phyloP scores from a whole-genome alignment of 2,329 filamentous ascomycete genomes.

The Aureobasidium sp. region DNA sequence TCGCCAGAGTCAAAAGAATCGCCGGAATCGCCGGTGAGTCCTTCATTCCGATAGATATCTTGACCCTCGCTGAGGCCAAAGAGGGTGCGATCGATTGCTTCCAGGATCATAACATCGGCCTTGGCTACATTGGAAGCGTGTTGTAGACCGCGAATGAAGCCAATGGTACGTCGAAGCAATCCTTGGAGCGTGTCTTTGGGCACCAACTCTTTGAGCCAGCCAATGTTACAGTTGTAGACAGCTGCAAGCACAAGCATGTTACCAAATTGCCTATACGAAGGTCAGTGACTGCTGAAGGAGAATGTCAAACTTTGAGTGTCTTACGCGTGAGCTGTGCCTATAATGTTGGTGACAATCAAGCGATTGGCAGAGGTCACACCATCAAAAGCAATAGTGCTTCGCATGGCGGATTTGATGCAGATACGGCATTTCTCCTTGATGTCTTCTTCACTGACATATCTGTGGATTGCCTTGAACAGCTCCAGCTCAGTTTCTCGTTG shows the following conservation, averaged over 20 bases:
- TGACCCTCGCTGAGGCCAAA: not conserved
- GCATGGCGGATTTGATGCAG: constrained; percentile 68
- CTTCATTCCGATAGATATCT: constrained; percentile 5
- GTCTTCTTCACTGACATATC: constrained; percentile 23
- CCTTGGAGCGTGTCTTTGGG: constrained; percentile 47
- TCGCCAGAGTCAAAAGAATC: not conserved
- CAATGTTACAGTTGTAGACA: constrained; percentile 58
- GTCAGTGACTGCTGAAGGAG: not conserved
- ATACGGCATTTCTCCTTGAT: constrained; percentile 29
- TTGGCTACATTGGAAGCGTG: not conserved
- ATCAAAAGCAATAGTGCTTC: constrained; percentile 80
- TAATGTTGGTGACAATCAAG: constrained; percentile 88
- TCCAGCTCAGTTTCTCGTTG: constrained; percentile 28
- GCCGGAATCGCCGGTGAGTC: constrained; percentile 1
- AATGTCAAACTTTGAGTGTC: constrained; percentile 32
- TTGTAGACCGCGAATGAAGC: constrained; percentile 49
- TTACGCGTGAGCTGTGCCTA: constrained; percentile 93
- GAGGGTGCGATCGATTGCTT: not conserved
- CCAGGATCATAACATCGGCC: constrained; percentile 9
- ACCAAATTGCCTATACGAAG: constrained; percentile 72
- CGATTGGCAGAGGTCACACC: constrained; percentile 49
- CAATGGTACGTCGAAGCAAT: constrained; percentile 67
- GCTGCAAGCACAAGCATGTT: constrained; percentile 88
- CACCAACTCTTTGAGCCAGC: constrained; percentile 52
- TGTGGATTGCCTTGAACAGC: constrained; percentile 30